Base-by-base conservation (phyloP, 805 yeast species). In the Yarrowia osloensis region DNA sequence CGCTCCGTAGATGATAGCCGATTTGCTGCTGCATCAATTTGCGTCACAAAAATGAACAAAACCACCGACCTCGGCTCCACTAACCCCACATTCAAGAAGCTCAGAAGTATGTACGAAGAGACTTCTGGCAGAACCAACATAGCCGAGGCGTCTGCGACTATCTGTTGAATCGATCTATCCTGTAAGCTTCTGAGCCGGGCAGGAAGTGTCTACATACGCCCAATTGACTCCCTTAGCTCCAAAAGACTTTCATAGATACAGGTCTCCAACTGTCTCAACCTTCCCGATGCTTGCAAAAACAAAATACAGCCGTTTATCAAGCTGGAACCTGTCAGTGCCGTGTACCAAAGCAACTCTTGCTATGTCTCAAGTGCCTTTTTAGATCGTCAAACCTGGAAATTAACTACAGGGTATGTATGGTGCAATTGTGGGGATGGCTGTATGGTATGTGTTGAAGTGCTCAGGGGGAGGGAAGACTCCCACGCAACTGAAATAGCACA, bases 51-150 rank as follows among this genome's bases (percentile, higher is more conserved):
- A n/a, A n/a, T n/a, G n/a, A n/a, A n/a, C n/a, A 15, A 5, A 33
- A 21, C 28, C 37, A 12, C 54, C 54, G 4, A 54, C 44, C 61
- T 54, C 61, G 61, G 61, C 61, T 54, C 61, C 44, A 33, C 11
- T 33, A 33, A 17, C 44, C 61, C 29, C 61, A 24, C 24, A 2
- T 15, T 8, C 9, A 35, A 24, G 61, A 54, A 54, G 61, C 61
- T 54, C 61, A 22, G 39, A 54, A 54, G 61, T 54, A 33, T 50
- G 29, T 31, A 15, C 22, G 21, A 21, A 50, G 29, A 49, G 37
- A 49, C 37, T 49, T 49, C 37, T 19, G 28, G 5, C 21, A 19
- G 7, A 21, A 21, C 11, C 11, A 33, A 50, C 2, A 31, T 33
- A 50, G 57, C 57, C 57, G 57, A 50, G 17, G 28, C n/a, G 40